Conservation (phyloP, 441 rosid species). For the Daphne laureola region DNA sequence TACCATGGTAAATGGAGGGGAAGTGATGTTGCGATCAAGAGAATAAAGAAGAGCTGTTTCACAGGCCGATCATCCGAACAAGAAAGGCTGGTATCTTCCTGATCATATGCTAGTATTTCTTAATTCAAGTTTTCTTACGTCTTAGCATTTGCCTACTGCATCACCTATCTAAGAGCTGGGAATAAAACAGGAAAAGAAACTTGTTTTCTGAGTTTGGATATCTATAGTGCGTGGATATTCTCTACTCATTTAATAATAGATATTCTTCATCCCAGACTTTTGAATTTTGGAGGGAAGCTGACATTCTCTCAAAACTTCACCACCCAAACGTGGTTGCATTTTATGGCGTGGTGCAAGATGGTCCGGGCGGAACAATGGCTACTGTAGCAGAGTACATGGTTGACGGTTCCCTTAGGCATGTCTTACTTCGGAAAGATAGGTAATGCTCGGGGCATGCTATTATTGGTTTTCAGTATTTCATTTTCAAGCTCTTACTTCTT, state of each 20-base stretch:
- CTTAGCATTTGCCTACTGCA: background rate
- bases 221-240: no score
- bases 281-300: constrained; percentile 69
- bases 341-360: constrained; percentile 69
- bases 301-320: constrained; percentile 62
- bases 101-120: background rate
- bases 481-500: constrained; percentile 6
- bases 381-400: constrained; percentile 72
- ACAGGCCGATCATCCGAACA: constrained; percentile 63
- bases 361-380: constrained; percentile 60
- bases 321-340: constrained; percentile 74
- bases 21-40: constrained; percentile 67
- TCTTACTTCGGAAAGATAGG: constrained; percentile 54
- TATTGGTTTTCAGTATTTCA: constrained; percentile 15
- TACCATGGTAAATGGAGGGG: constrained; percentile 83
- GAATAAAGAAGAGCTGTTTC: constrained; percentile 68
- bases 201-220: background rate
- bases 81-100: constrained; percentile 48
- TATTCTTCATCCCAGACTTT: constrained; percentile 24
- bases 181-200: background rate
- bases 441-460: constrained; percentile 17
- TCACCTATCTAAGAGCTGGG: background rate
- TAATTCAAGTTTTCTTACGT: background rate
- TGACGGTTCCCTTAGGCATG: constrained; percentile 69
- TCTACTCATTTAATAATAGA: background rate